Conservation (phyloP, 108 stramenopile genomes). For the Cyclostephanos invisitatus region DNA sequence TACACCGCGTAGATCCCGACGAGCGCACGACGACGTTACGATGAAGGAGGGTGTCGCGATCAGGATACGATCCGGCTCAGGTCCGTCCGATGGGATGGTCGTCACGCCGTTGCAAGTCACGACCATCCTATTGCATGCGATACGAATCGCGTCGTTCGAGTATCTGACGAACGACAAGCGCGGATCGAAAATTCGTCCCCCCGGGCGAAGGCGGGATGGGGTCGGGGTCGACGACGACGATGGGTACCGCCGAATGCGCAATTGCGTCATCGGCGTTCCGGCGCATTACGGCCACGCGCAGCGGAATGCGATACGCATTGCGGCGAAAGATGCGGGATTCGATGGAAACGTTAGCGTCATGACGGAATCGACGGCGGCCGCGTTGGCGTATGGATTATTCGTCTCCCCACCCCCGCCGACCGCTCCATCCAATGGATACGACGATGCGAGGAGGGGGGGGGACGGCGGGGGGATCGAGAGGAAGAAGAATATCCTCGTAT, state of each 20-base stretch:
- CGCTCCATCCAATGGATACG: background rate
- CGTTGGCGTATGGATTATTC: conserved; percentile 83
- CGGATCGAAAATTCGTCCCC: conserved; percentile 51
- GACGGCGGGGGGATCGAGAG: no score
- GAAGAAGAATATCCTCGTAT: conserved; percentile 67
- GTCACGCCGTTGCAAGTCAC: conserved; percentile 60
- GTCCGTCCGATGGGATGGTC: background rate
- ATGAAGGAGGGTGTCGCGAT: conserved; percentile 42
- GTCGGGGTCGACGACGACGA: background rate
- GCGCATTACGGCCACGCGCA: conserved; percentile 70
- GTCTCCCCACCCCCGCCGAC: conserved; percentile 31
- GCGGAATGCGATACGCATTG: conserved; percentile 55
- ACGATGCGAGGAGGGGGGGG: conserved; percentile 4
- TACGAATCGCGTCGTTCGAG: conserved; percentile 51
- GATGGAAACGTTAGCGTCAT: conserved; percentile 61
- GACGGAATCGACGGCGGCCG: conserved; percentile 81
- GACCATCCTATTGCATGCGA: conserved; percentile 51
- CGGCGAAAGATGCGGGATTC: conserved; percentile 71
- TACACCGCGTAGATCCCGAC: conserved; percentile 1
- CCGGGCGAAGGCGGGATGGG: conserved; percentile 22
- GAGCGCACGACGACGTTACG: background rate
- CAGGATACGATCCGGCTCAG: conserved; percentile 22
- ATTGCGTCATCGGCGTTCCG: conserved; percentile 78
- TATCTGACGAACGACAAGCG: conserved; percentile 46
- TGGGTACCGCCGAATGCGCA: conserved; percentile 36